Evolutionary conservation across 148 eudicot species (phyloP).

Genomic region (Heliosperma pusillum): DNA sequence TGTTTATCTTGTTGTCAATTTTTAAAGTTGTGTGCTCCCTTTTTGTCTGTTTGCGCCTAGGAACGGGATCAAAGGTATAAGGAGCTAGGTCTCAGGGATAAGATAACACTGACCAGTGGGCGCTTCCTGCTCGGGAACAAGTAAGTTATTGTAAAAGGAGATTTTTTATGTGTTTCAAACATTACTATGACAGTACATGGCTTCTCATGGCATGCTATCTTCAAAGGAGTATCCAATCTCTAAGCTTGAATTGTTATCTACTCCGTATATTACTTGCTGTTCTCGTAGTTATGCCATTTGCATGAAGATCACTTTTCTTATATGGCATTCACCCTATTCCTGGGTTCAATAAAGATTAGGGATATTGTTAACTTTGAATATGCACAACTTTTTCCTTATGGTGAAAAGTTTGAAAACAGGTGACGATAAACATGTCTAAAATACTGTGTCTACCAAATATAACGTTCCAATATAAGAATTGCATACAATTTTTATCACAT

Average conservation of each 20-base stretch:
- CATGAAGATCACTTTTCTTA: neutral
- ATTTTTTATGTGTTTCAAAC: neutral
- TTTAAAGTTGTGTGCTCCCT: neutral
- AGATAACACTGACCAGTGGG: conserved; percentile 94
- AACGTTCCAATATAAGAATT: neutral
- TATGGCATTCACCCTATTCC: neutral
- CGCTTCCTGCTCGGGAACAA: conserved; percentile 98
- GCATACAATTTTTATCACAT: neutral
- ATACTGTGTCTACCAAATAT: neutral
- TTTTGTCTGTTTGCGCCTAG: conserved; percentile 30
- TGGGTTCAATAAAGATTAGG: neutral
- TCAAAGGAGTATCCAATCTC: neutral
- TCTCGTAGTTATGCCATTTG: neutral
- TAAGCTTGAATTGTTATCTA: neutral
- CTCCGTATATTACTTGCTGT: neutral
- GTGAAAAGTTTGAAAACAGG: too few species aligned
- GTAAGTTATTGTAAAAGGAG: conserved; percentile 39
- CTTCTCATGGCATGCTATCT: neutral
- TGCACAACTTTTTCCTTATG: too few species aligned
- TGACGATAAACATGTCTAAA: too few species aligned
- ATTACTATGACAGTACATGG: neutral
- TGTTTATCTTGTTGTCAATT: neutral
- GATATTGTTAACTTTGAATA: too few species aligned
- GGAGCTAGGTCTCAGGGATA: conserved; percentile 94
- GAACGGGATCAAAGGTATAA: conserved; percentile 99